Base-by-base conservation (phyloP, 306 rosid species). In the Betula pendula region DNA sequence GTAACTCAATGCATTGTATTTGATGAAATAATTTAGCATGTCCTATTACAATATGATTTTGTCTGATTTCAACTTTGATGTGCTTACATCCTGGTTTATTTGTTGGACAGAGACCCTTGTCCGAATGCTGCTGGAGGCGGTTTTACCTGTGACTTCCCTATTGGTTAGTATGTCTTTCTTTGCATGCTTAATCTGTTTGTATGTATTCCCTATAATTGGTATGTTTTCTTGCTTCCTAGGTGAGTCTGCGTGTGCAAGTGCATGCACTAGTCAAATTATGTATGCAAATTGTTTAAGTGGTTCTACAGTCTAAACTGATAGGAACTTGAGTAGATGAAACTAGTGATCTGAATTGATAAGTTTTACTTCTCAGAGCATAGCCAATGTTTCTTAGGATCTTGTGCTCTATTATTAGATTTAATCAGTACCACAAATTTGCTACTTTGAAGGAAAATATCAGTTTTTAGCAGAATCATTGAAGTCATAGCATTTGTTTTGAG, bases 61-160 rank as follows among this genome's bases (percentile, higher is more conserved):
- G 17, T 75, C 38, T 24, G 4, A 14, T 63, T 71, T 71, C 52
- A 72, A 40, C 48, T 75, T 74, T 84, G 68, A 75, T 74, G 78
- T 76, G 75, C 75, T 79, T 13, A 70, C 75, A 38, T 74, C 27
- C 35, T 70, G 81, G 35, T 80, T 80, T 35, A 68, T 83, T 77
- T 83, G 71, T 70, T 20, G 49, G 79, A 75, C 81, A 92, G 97
- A 87, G 73, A 72, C 75, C 66, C 93, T 94, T 74, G 48, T 84
- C 82, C 88, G 89, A 85, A 81, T 88, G 77, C 75, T 82, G 78
- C 82, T 88, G 72, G 93, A 77, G 85, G 83, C 76, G 66, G 62
- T 79, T 83, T 84, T 90, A 80, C 96, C 96, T 58, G 73, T 91
- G 71, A 79, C 80, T 66, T 79, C 88, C 48, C 78, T 87, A 9